Evolutionary conservation across 441 rosid species (phyloP), one percentile per base, ranked within the genome.

Genomic region (Adansonia rubrostipa): DNA sequence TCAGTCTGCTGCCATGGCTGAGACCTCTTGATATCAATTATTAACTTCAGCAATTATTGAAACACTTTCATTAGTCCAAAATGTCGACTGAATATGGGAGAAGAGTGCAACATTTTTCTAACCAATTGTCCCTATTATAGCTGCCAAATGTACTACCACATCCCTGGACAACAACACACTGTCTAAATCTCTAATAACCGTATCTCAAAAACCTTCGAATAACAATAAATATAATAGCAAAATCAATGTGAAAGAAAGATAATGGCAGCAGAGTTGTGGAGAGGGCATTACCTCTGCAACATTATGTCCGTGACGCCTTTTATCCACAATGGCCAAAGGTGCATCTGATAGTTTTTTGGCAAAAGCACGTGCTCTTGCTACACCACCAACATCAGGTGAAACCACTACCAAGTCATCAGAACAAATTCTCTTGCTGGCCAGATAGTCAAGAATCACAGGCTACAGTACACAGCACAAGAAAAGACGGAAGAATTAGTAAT

Each of bases 361-460:
- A 82, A 91, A 91, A 53, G 95, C 88, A 6, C 93, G 91, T 70
- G 95, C 93, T 17, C 61, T 6, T 56, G 61, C 61, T 14, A 56
- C 61, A 5, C 61, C 61, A 15, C 61, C 20, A 56, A n/a, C 61
- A 83, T 88, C 93, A 73, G 93, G 92, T 20, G 91, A 88, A 74
- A 92, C 95, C 79, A 90, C 95, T n/a, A 91, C 92, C 82, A 91
- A 83, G 82, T 89, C 93, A 78, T 83, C 82, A 7, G 88, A 87
- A 61, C 84, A 80, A 75, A 91, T 83, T 1, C 81, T 85, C 88
- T 91, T 91, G 82, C 95, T 91, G 54, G 93, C 93, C 71, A 89
- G 95, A 79, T 91, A 91, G 83, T 91, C 95, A 76, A 91, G 92
- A 78, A 91, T 91, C 80, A 91, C 95, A 67, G 90, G 88, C 95